These are phyloP conservation scores for Candida sonorensis DNA, from an alignment of 805 yeast species.

Conservation along the genomic window DNA sequence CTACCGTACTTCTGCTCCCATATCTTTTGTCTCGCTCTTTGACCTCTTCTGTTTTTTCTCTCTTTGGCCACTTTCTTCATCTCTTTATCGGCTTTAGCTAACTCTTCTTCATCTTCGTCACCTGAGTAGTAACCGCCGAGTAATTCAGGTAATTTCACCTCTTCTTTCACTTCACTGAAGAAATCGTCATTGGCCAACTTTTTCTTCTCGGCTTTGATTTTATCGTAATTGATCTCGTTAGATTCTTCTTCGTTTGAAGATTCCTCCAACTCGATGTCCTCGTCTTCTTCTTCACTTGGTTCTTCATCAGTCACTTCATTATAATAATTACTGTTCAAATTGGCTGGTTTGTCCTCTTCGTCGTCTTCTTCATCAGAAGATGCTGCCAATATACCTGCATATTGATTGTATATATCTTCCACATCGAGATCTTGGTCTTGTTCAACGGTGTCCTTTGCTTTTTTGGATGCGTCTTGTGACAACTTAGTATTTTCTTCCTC, in stretches of 20 bases:
- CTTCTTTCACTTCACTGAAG: slow-evolving; percentile 24
- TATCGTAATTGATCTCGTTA: slow-evolving; percentile 36
- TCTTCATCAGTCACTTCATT: slow-evolving; percentile 65
- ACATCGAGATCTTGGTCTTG: slow-evolving; percentile 13
- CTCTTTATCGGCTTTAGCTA: slow-evolving; percentile 35
- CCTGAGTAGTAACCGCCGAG: slow-evolving; percentile 81
- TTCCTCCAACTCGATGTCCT: slow-evolving; percentile 1
- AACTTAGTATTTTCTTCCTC: no score
- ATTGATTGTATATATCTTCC: slow-evolving; percentile 17
- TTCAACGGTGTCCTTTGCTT: no score
- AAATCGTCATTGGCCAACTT: slow-evolving; percentile 33
- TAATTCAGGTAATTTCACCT: slow-evolving; percentile 53
- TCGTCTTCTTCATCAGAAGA: slow-evolving; percentile 38
- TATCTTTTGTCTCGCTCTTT: slow-evolving; percentile 91
- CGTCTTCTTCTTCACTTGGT: slow-evolving; percentile 30
- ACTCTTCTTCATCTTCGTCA: slow-evolving; percentile 57
- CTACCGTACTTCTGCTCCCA: slow-evolving; percentile 91
- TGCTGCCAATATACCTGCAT: slow-evolving; percentile 31
- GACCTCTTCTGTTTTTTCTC: slow-evolving; percentile 91
- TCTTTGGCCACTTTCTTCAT: slow-evolving; percentile 42
- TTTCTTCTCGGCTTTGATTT: slow-evolving; percentile 40
- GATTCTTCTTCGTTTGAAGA: neutral
- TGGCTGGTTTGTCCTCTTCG: slow-evolving; percentile 11
- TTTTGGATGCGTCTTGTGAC: no score
- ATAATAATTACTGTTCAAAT: slow-evolving; percentile 33